Evolutionary conservation across 768 basidiomycete genomes (phyloP).

Genomic region (Agrocybe pediades): DNA sequence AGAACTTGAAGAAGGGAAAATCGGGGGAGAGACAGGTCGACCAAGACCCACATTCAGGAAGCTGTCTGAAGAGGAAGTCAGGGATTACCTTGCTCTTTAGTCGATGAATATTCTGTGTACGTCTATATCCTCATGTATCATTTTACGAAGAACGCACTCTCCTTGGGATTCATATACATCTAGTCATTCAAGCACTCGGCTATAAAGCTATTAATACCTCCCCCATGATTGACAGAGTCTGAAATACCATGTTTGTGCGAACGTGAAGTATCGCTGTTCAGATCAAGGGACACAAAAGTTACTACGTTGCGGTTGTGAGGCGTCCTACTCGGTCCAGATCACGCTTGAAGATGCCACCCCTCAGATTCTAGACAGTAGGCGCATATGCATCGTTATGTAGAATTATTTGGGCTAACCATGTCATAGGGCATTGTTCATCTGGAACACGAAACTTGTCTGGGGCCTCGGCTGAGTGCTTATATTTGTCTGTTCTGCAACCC

Average conservation of each 20-base stretch:
- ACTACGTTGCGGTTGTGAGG: neutral
- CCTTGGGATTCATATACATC: conserved; percentile 18
- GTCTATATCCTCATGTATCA: conserved; percentile 19
- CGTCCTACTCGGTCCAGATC: conserved; percentile 4
- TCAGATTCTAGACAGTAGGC: neutral
- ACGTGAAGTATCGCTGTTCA: conserved; percentile 2
- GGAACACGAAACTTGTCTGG: neutral
- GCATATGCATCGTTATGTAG: neutral
- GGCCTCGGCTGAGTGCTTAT: too few species aligned
- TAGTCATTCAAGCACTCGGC: neutral
- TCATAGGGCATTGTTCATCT: neutral
- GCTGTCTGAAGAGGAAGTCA: conserved; percentile 94
- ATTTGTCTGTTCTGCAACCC: too few species aligned
- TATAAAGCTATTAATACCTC: neutral
- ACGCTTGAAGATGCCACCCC: neutral
- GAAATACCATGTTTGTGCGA: conserved; percentile 3
- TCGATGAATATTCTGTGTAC: conserved; percentile 23
- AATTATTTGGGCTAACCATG: neutral
- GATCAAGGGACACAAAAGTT: conserved; percentile 8
- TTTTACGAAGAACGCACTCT: conserved; percentile 12
- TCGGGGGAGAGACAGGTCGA: conserved; percentile 67
- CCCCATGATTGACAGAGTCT: conserved; percentile 8
- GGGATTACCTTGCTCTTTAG: conserved; percentile 90
- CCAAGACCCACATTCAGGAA: conserved; percentile 92
- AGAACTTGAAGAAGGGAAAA: conserved; percentile 70